Conservation (phyloP, 129 eudicot genomes). For the Tanacetum coccineum region DNA sequence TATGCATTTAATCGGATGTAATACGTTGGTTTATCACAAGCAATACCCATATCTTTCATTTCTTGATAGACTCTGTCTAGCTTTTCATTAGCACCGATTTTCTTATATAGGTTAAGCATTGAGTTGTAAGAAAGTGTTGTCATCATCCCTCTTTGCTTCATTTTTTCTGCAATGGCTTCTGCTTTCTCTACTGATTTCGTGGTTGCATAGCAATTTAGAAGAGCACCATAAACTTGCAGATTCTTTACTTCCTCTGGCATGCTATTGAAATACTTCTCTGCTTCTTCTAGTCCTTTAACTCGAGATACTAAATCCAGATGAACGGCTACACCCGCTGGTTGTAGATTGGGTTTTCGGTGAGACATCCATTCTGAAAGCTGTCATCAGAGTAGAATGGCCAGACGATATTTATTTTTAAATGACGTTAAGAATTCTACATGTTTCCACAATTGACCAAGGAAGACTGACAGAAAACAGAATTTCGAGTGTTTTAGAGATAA, state of each 20-base stretch:
- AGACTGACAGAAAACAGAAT: no score
- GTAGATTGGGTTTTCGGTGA: no score
- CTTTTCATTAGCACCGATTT: no score
- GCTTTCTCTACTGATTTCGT: conserved; percentile 43
- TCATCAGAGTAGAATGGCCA: conserved; percentile 7
- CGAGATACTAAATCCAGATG: background rate
- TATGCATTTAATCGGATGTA: no score
- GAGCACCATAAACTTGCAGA: conserved; percentile 34
- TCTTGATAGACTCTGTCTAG: no score
- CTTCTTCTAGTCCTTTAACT: conserved; percentile 43
- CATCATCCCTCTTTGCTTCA: no score
- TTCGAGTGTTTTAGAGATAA: background rate
- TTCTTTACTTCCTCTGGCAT: conserved; percentile 32
- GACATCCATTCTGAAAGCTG: conserved; percentile 54
- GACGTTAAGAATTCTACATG: background rate
- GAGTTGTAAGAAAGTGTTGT: no score
- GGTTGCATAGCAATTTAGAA: conserved; percentile 37
- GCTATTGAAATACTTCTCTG: conserved; percentile 41
- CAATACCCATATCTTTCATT: no score
- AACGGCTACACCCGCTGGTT: no score
- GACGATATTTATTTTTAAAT: background rate
- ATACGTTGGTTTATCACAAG: no score
- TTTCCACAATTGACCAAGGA: background rate
- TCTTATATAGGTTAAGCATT: no score
- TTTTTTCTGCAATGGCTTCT: conserved; percentile 11